phyloP scores from a whole-genome alignment of 768 basidiomycete genomes.

The Termitomyces sp. region DNA sequence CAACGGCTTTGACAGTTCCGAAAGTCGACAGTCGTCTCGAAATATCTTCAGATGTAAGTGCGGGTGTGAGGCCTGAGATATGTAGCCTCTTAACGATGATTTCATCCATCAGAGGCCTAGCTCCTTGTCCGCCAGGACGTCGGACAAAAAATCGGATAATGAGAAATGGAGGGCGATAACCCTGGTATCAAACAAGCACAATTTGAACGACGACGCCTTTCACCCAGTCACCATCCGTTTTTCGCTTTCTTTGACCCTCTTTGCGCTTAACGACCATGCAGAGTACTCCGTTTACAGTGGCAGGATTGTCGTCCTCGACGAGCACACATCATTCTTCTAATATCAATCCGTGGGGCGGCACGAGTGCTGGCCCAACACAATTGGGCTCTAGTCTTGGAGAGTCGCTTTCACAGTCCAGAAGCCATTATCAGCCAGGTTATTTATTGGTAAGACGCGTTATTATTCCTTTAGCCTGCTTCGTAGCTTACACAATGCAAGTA shows the following conservation, averaged over 20 bases:
- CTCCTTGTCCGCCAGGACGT: neutral
- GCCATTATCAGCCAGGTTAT: slow-evolving; percentile 80
- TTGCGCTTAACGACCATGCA: slow-evolving; percentile 29
- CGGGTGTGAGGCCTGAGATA: slow-evolving; percentile 71
- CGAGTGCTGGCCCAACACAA: slow-evolving; percentile 33
- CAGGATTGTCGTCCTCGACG: slow-evolving; percentile 56
- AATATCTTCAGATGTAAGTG: slow-evolving; percentile 58
- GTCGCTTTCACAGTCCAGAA: slow-evolving; percentile 65
- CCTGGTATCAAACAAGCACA: slow-evolving; percentile 1
- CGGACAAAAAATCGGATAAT: neutral
- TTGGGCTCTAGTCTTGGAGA: slow-evolving; percentile 59
- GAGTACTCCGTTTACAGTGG: slow-evolving; percentile 50
- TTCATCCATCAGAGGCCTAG: slow-evolving; percentile 11
- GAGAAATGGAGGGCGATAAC: neutral
- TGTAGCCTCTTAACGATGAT: slow-evolving; percentile 59
- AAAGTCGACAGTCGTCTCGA: slow-evolving; percentile 57
- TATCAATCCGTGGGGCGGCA: slow-evolving; percentile 48
- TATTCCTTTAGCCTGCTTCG: neutral
- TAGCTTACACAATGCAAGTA: neutral
- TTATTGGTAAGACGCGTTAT: slow-evolving; percentile 54
- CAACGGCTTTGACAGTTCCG: slow-evolving; percentile 63
- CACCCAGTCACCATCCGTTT: too few species aligned
- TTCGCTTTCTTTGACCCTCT: neutral
- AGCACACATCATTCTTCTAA: slow-evolving; percentile 43
- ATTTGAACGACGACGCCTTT: neutral